Conservation (phyloP, 331 rosid genomes). For the Pyracantha coccinea region DNA sequence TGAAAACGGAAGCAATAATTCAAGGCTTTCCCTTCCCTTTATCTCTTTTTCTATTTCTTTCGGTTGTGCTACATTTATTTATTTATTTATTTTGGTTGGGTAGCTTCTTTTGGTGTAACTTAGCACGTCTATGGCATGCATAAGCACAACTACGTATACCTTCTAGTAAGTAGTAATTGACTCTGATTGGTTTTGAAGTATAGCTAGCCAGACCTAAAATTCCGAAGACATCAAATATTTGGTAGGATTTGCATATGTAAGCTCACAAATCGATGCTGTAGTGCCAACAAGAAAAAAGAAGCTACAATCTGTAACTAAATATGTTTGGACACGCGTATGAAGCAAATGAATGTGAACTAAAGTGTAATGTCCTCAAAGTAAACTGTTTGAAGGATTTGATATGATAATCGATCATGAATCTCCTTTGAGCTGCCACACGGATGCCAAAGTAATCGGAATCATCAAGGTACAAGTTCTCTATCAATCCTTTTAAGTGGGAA, state of each 20-base stretch:
- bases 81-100: not conserved
- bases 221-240: not conserved
- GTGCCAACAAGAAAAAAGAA: not conserved
- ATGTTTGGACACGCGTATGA: not conserved
- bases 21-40: not conserved
- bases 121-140: not conserved
- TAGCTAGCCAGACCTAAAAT: not conserved
- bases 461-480: not conserved
- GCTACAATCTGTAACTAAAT: not conserved
- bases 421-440: not conserved
- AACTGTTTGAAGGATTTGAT: not conserved
- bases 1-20: constrained; percentile 1
- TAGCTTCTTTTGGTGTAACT: not conserved
- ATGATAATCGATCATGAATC: not conserved
- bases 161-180: not conserved
- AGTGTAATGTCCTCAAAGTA: not conserved
- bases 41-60: not conserved
- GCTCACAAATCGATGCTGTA: not conserved
- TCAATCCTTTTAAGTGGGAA: not conserved
- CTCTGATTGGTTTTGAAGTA: not conserved
- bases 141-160: not conserved
- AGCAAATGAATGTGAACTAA: not conserved
- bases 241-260: not conserved
- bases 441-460: not conserved
- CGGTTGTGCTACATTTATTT: not conserved